Evolutionary conservation across 176 grass and related monocot species (phyloP).

Genomic region (Poa annua): DNA sequence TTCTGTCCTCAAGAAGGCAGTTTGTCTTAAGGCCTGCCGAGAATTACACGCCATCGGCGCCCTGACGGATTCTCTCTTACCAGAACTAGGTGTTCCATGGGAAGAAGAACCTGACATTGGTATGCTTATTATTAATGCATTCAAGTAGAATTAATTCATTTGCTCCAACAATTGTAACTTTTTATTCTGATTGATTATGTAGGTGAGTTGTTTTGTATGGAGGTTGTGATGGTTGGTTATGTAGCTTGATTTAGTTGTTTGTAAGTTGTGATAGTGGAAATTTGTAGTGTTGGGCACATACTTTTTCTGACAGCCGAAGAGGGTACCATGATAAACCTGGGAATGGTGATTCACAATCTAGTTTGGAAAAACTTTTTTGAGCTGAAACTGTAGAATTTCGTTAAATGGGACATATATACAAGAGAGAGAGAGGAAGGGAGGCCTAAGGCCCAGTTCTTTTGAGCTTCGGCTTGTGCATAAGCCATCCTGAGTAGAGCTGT

Average conservation of each 20-base stretch:
- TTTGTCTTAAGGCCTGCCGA: slow-evolving; percentile 80
- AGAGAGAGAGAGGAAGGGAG: neutral
- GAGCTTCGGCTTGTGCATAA: no score
- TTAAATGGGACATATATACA: neutral
- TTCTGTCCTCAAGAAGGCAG: slow-evolving; percentile 52
- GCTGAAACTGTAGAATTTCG: neutral
- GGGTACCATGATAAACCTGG: neutral
- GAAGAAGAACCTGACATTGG: slow-evolving; percentile 63
- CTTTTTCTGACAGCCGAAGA: neutral
- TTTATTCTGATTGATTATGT: neutral
- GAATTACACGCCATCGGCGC: slow-evolving; percentile 67
- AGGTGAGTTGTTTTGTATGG: neutral
- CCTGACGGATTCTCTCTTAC: slow-evolving; percentile 65
- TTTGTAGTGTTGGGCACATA: slow-evolving; percentile 1
- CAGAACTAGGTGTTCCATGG: slow-evolving; percentile 49
- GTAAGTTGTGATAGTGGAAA: neutral
- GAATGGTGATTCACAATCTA: slow-evolving; percentile 1
- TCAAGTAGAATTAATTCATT: slow-evolving; percentile 9
- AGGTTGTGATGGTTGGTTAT: slow-evolving; percentile 12
- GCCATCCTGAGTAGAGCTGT: no score
- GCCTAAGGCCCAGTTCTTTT: no score
- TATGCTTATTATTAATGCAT: slow-evolving; percentile 38
- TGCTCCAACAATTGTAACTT: slow-evolving; percentile 4
- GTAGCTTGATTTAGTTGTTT: neutral
- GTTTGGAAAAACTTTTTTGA: neutral